Percentiles rank a stretch among this genome's conserved stretches.
These are phyloP conservation scores for Lactarius sanguifluus DNA, from an alignment of 768 basidiomycete genomes.

Conservation along the genomic window DNA sequence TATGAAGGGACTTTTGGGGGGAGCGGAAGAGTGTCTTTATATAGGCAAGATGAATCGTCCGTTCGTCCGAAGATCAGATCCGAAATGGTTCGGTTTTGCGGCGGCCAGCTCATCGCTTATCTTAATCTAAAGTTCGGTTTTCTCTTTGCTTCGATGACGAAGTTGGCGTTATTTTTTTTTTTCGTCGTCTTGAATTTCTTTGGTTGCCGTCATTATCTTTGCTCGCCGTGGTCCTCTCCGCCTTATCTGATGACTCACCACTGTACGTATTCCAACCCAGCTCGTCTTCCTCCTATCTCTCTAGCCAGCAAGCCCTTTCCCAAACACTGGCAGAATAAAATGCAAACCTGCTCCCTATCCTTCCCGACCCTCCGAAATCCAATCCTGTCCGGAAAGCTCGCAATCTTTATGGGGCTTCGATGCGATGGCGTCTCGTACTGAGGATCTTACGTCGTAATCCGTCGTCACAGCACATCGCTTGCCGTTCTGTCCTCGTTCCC, in stretches of 20 bases:
- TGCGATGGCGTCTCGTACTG: conserved; percentile 1
- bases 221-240: background rate
- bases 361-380: background rate
- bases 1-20: conserved; percentile 13
- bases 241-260: conserved; percentile 18
- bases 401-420: background rate
- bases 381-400: background rate
- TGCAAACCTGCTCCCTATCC: background rate
- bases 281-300: conserved; percentile 12
- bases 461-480: background rate
- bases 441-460: background rate
- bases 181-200: background rate
- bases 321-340: background rate
- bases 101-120: conserved; percentile 15
- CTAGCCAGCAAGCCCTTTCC: background rate
- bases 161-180: conserved; percentile 7
- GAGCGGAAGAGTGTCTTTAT: conserved; percentile 9
- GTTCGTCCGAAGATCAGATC: conserved; percentile 15
- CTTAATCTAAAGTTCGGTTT: conserved; percentile 3
- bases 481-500: background rate
- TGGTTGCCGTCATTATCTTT: conserved; percentile 6
- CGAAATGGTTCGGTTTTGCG: conserved; percentile 22
- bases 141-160: background rate
- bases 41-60: conserved; percentile 15
- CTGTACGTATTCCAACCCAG: background rate